These are phyloP conservation scores for Pterula multifida DNA, from an alignment of 1,284 basidiomycete genomes.

Conservation along the genomic window DNA sequence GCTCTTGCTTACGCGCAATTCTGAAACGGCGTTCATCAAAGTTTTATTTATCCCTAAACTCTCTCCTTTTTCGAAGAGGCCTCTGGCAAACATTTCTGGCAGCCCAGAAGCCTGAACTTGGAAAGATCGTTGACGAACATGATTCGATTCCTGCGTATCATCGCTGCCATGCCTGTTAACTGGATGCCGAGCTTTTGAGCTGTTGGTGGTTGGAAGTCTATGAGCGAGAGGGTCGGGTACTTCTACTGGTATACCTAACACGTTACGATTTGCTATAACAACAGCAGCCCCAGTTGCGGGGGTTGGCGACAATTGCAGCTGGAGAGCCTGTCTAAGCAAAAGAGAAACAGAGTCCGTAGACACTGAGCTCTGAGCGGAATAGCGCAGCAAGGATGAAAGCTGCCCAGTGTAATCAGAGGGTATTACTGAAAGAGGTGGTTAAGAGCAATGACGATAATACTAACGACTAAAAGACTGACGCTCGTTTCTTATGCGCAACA, in stretches of 20 bases:
- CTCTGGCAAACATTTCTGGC: constrained; percentile 60
- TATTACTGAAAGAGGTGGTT: constrained; percentile 45
- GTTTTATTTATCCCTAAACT: constrained; percentile 72
- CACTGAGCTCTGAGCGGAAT: constrained; percentile 40
- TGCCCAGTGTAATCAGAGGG: constrained; percentile 76
- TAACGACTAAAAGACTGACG: constrained; percentile 31
- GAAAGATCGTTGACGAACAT: constrained; percentile 30
- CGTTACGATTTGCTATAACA: constrained; percentile 69
- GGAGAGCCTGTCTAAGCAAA: constrained; percentile 72
- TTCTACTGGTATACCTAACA: constrained; percentile 60
- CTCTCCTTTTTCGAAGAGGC: constrained; percentile 64
- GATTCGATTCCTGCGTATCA: constrained; percentile 12
- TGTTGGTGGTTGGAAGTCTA: neutral
- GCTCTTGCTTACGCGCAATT: constrained; percentile 43
- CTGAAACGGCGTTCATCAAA: constrained; percentile 63
- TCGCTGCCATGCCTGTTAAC: constrained; percentile 12
- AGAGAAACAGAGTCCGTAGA: constrained; percentile 46
- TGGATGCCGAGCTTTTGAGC: neutral
- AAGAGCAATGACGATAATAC: constrained; percentile 8
- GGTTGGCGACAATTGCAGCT: constrained; percentile 63
- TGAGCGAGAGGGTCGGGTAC: constrained; percentile 37
- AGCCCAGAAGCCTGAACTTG: constrained; percentile 29
- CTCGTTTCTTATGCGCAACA: constrained; percentile 81
- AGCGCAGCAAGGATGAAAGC: constrained; percentile 73
- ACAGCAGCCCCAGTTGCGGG: constrained; percentile 64